Conservation (phyloP, 345 rosid genomes). For the Moricandia moricandioides region DNA sequence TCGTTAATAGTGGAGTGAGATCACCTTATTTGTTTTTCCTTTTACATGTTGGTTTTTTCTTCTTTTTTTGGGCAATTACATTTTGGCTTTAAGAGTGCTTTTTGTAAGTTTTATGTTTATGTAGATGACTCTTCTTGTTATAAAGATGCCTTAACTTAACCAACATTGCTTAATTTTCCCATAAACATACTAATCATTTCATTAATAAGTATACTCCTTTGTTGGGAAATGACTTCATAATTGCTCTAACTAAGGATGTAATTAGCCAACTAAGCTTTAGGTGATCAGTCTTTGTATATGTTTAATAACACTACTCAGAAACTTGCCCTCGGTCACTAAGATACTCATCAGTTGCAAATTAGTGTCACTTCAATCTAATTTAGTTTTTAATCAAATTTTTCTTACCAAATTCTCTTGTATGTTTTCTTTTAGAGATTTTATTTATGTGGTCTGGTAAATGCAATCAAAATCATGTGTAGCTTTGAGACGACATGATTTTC, state of each 20-base stretch:
- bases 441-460: not conserved
- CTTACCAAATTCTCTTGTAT: not conserved
- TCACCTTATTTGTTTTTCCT: not conserved
- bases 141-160: not conserved
- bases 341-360: not conserved
- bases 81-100: not conserved
- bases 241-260: constrained; percentile 9
- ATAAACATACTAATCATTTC: constrained; percentile 3
- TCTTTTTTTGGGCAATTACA: no score
- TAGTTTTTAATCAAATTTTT: not conserved
- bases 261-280: constrained; percentile 16
- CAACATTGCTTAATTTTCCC: not conserved
- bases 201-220: constrained; percentile 9
- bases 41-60: not conserved
- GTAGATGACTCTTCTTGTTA: not conserved
- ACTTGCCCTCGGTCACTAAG: not conserved
- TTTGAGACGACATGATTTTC: no score
- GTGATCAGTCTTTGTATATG: constrained; percentile 23
- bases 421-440: no score
- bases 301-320: not conserved
- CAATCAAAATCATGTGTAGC: no score
- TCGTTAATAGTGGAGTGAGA: not conserved
- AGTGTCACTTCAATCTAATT: constrained; percentile 11
- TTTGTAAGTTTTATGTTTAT: not conserved
- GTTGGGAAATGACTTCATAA: constrained; percentile 14